These are phyloP conservation scores for Pleurotus eryngii DNA, from an alignment of 768 basidiomycete genomes.

Conservation along the genomic window DNA sequence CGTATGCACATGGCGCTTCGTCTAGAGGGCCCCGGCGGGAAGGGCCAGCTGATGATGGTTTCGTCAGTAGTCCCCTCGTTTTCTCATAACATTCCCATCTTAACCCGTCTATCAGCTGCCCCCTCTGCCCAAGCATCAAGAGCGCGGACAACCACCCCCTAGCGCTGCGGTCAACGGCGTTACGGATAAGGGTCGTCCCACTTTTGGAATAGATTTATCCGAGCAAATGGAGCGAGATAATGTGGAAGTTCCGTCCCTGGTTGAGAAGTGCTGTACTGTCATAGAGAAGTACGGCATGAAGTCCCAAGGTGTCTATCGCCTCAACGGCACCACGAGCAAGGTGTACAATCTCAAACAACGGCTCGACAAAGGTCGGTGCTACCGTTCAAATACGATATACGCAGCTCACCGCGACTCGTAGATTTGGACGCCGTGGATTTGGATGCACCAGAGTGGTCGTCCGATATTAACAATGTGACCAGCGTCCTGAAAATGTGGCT, in stretches of 20 bases:
- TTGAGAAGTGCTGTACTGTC: constrained; percentile 85
- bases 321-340: constrained; percentile 88
- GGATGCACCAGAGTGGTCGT: constrained; percentile 84
- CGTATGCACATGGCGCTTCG: constrained; percentile 73
- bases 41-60: constrained; percentile 88
- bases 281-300: constrained; percentile 88
- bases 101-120: constrained; percentile 46
- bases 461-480: constrained; percentile 95
- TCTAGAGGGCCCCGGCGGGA: constrained; percentile 79
- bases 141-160: constrained; percentile 2
- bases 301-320: constrained; percentile 87
- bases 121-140: constrained; percentile 46
- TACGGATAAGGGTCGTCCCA: constrained; percentile 67
- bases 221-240: constrained; percentile 93
- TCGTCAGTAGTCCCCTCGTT: constrained; percentile 54
- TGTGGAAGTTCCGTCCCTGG: constrained; percentile 82
- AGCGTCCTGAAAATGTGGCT: constrained; percentile 95
- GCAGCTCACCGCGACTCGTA: constrained; percentile 16
- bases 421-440: constrained; percentile 88
- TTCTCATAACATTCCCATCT: background rate
- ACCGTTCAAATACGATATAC: background rate
- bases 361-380: constrained; percentile 72
- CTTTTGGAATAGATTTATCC: constrained; percentile 88
- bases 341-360: constrained; percentile 78
- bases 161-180: constrained; percentile 17